A percentile compares a stretch with the other conserved stretches of the same genome.
These are phyloP conservation scores for Verbascum thapsus DNA, from an alignment of 257 asterid species.

Conservation along the genomic window DNA sequence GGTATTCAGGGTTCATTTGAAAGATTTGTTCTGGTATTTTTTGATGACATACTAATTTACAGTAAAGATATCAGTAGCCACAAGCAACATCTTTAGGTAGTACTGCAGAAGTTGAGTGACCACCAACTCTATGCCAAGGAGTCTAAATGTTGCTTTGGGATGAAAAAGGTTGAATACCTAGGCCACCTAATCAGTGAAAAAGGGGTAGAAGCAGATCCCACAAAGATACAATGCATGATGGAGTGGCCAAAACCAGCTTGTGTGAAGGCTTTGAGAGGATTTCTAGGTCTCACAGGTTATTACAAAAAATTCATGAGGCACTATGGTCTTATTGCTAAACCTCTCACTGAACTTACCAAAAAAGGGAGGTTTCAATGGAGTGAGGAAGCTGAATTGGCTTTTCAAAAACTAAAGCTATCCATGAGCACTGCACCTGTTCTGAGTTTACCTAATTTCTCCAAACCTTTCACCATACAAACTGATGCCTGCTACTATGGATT, in stretches of 20 bases:
- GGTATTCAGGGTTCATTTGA: too few species aligned
- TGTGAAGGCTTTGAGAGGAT: not conserved
- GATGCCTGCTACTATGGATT: too few species aligned
- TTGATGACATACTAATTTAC: too few species aligned
- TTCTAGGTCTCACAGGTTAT: not conserved
- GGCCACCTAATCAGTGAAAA: not conserved
- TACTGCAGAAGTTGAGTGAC: too few species aligned
- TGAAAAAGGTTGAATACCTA: too few species aligned
- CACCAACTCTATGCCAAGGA: too few species aligned
- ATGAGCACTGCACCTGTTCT: not conserved
- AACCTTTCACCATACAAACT: too few species aligned
- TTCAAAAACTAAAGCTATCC: not conserved
- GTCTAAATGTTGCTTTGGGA: too few species aligned
- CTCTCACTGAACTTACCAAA: not conserved
- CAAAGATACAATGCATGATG: not conserved
- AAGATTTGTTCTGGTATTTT: too few species aligned
- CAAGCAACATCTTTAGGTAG: too few species aligned
- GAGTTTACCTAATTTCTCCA: too few species aligned
- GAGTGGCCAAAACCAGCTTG: not conserved
- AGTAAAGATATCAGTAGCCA: too few species aligned
- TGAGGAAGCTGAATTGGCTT: not conserved
- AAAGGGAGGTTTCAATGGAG: not conserved
- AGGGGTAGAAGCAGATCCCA: not conserved
- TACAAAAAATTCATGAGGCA: not conserved
- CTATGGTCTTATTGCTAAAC: not conserved